Evolutionary conservation across 371 early-diverging fungal genomes (phyloP), one percentile per base, ranked within the genome.

Genomic region (Mucor irregularis): DNA sequence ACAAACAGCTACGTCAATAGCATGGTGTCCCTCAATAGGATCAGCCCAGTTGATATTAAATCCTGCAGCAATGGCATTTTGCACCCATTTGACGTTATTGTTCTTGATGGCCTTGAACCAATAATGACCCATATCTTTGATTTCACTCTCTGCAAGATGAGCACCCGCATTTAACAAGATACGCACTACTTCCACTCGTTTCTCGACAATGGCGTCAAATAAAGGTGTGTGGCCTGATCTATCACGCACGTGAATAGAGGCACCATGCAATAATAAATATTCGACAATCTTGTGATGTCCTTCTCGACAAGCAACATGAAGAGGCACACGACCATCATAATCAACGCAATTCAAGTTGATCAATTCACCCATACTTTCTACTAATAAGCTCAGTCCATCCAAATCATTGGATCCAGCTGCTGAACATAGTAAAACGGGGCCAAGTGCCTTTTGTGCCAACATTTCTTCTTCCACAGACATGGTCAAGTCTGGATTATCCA

Each of bases 181-280:
- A 8, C 61, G 54, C 2, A 89, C 89, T 11, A 88, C 82, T 28
- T 85, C 83, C 0, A 74, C 56, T 24, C 81, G 80, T 21, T 84
- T 77, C 25, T 81, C 71, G 6, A 80, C 69, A 3, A 90, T 85
- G 0, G 96, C 94, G 50, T 93, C 89, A 64, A 83, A 95, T 4
- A 98, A 68, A 0, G 97, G 94, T 2, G 95, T 92, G 60, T 94
- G 97, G 0, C 95, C 93, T 21, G 80, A 78, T 28, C 87, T 78
- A 72, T 97, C 97, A n/a, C 93, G 86, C 16, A 87, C 78, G 68
- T 98, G 97, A n/a, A 97, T 90, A 31, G 88, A 88, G 3, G 96
- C 94, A 1, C 98, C 98, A 49, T 90, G 86, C 19, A 77, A 62
- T 10, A 97, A 68, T 45, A 97, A 65, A 53, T 87, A 92, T 44